Evolutionary conservation across 1,139 yeast species (phyloP).

Genomic region (Tardiomyces blankii): DNA sequence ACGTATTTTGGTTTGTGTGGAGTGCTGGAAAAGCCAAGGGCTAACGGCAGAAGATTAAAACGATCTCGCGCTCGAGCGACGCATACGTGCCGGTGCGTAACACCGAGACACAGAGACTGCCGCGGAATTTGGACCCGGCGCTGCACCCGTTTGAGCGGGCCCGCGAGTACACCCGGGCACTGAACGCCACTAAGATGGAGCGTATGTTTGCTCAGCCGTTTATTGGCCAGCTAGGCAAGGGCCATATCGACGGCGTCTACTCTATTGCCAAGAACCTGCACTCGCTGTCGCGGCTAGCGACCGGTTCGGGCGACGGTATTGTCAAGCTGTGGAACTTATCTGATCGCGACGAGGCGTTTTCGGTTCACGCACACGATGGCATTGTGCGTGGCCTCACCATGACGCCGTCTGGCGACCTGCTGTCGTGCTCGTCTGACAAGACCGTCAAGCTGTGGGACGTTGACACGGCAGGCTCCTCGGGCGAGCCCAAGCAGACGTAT

Average conservation of each 20-base stretch:
- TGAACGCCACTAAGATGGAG: slow-evolving; percentile 91
- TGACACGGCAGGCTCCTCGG: slow-evolving; percentile 19
- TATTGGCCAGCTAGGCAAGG: slow-evolving; percentile 87
- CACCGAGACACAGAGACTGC: slow-evolving; percentile 77
- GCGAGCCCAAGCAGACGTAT: slow-evolving; percentile 48
- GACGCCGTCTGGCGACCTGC: slow-evolving; percentile 53
- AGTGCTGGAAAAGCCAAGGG: too few relatives aligned
- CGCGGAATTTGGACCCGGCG: slow-evolving; percentile 88
- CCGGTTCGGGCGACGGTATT: slow-evolving; percentile 93
- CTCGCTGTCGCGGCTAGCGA: slow-evolving; percentile 64
- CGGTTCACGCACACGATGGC: slow-evolving; percentile 85
- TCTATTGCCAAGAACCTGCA: slow-evolving; percentile 70
- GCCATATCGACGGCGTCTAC: slow-evolving; percentile 95
- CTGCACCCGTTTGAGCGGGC: slow-evolving; percentile 96
- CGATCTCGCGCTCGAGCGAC: slow-evolving; percentile 84
- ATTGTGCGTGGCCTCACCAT: slow-evolving; percentile 81
- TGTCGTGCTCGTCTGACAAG: slow-evolving; percentile 89
- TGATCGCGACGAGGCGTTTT: slow-evolving; percentile 58
- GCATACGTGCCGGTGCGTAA: slow-evolving; percentile 85
- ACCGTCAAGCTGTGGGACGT: slow-evolving; percentile 75
- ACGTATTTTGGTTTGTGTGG: too few relatives aligned
- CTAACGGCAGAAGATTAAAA: slow-evolving; percentile 57
- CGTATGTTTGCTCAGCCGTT: slow-evolving; percentile 98
- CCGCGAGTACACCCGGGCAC: slow-evolving; percentile 87
- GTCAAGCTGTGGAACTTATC: slow-evolving; percentile 87